These are phyloP conservation scores for Eleusine indica DNA, from an alignment of 176 grass and related monocot species.

Conservation along the genomic window DNA sequence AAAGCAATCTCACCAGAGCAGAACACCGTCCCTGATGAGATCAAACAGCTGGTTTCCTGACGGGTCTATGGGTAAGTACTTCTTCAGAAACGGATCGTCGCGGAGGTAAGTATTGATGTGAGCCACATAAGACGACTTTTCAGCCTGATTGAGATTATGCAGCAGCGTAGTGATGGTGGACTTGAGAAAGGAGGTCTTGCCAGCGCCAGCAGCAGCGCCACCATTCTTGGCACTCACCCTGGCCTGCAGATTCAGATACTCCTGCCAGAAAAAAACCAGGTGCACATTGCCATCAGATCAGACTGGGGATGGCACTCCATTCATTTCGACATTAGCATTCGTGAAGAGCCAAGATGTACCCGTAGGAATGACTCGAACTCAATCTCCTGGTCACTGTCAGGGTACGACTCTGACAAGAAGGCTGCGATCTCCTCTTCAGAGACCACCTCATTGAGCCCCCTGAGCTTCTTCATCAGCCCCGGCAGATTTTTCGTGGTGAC, in stretches of 20 bases:
- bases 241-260: conserved; percentile 78
- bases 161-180: conserved; percentile 81
- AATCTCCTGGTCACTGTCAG: conserved; percentile 72
- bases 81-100: conserved; percentile 88
- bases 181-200: conserved; percentile 89
- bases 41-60: conserved; percentile 73
- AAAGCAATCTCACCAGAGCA: conserved; percentile 72
- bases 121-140: conserved; percentile 91
- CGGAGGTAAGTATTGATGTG: conserved; percentile 93
- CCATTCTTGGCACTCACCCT: conserved; percentile 62
- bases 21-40: conserved; percentile 87
- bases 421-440: conserved; percentile 70
- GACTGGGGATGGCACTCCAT: neutral
- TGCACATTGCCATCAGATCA: conserved; percentile 21
- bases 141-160: conserved; percentile 91
- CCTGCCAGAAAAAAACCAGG: conserved; percentile 43
- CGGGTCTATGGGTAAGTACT: conserved; percentile 89
- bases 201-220: neutral
- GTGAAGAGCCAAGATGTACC: conserved; percentile 45
- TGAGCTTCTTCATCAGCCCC: conserved; percentile 78
- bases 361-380: conserved; percentile 88
- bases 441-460: conserved; percentile 74
- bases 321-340: neutral
- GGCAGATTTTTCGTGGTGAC: conserved; percentile 77
- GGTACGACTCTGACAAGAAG: conserved; percentile 61